Percentiles rank a stretch among this genome's conserved stretches.
phyloP scores from a whole-genome alignment of 768 basidiomycete genomes.

The Gelatoporia subvermispora region DNA sequence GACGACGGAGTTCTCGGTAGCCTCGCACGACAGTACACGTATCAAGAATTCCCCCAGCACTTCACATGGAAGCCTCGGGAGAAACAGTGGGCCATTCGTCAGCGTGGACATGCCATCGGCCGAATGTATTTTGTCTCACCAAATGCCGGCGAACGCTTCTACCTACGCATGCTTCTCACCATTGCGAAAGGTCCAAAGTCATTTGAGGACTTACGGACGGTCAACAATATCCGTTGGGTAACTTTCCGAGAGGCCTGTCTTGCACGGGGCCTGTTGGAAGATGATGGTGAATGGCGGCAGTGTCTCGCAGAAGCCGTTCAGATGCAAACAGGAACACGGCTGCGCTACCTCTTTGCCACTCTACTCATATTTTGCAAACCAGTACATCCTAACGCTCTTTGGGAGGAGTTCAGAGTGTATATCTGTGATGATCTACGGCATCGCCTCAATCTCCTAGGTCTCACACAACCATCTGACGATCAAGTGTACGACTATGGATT shows the following conservation, averaged over 20 bases:
- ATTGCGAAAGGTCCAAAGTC: conserved; percentile 32
- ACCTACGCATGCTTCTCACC: conserved; percentile 36
- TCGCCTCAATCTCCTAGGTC: conserved; percentile 13
- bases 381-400: conserved; percentile 31
- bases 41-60: conserved; percentile 36
- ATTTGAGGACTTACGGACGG: conserved; percentile 22
- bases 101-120: conserved; percentile 35
- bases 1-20: no score
- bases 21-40: conserved; percentile 21
- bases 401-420: conserved; percentile 29
- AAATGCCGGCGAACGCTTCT: conserved; percentile 33
- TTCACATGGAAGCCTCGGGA: conserved; percentile 21
- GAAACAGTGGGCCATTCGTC: conserved; percentile 27
- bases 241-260: conserved; percentile 39
- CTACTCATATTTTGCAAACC: conserved; percentile 29
- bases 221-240: conserved; percentile 18
- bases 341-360: conserved; percentile 36
- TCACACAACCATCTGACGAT: conserved; percentile 23
- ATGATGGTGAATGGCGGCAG: conserved; percentile 36
- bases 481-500: conserved; percentile 39
- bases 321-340: conserved; percentile 33
- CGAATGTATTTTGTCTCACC: conserved; percentile 36
- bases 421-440: conserved; percentile 40
- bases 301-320: conserved; percentile 36
- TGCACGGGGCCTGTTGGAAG: conserved; percentile 35